These are phyloP conservation scores for Tetracladium setigerum DNA, from an alignment of 495 filamentous ascomycete genomes.

Conservation along the genomic window DNA sequence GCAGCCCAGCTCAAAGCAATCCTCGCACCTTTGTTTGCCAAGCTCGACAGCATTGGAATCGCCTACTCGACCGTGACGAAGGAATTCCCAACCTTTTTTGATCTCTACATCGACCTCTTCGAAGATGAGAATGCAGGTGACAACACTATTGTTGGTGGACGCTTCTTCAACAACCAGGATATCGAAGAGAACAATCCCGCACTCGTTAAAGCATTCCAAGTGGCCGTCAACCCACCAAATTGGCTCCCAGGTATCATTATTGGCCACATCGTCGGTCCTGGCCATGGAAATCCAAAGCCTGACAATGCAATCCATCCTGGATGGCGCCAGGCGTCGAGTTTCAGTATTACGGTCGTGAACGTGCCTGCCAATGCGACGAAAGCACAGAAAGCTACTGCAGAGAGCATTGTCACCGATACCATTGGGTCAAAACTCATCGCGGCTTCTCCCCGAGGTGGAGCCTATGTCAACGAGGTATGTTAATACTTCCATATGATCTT, in stretches of 20 bases:
- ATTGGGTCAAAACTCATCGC: neutral
- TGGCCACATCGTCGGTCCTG: conserved; percentile 43
- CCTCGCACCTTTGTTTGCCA: conserved; percentile 36
- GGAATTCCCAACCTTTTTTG: conserved; percentile 34
- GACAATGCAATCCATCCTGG: conserved; percentile 18
- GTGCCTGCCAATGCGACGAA: neutral
- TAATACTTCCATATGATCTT: too few species aligned
- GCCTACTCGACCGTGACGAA: conserved; percentile 26
- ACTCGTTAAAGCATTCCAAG: conserved; percentile 34
- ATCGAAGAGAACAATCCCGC: conserved; percentile 31
- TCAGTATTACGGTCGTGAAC: neutral
- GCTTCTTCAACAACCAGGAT: conserved; percentile 34
- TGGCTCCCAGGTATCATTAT: conserved; percentile 31
- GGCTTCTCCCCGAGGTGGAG: neutral
- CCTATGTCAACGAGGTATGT: conserved; percentile 5
- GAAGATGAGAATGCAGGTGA: conserved; percentile 34
- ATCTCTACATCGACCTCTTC: conserved; percentile 40
- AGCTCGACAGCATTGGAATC: conserved; percentile 30
- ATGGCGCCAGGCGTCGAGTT: neutral
- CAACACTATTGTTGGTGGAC: conserved; percentile 38
- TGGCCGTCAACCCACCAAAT: conserved; percentile 19
- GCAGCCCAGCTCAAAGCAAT: conserved; percentile 37
- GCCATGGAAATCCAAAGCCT: conserved; percentile 25
- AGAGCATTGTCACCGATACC: neutral
- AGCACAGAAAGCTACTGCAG: neutral